Evolutionary conservation across 2,329 filamentous ascomycete species (phyloP).

Genomic region (Microcyclospora pomicola): DNA sequence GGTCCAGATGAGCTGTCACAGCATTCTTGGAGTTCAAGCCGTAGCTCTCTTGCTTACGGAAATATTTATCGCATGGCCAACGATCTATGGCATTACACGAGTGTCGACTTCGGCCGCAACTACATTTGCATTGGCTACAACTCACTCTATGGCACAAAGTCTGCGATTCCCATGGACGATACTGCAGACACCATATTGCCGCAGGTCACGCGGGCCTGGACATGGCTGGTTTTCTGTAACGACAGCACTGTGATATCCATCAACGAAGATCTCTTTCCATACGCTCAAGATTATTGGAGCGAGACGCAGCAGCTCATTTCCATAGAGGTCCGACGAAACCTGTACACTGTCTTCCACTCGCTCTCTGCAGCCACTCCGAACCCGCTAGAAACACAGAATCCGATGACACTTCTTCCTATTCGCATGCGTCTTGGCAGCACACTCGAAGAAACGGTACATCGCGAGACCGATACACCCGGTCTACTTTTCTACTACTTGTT

Average conservation of each 20-base stretch:
- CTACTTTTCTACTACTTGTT: conserved; percentile 54
- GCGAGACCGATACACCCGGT: conserved; percentile 41
- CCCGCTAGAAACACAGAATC: conserved; percentile 21
- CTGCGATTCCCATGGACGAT: neutral
- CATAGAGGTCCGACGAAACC: conserved; percentile 42
- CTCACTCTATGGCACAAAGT: conserved; percentile 36
- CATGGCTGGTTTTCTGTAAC: conserved; percentile 55
- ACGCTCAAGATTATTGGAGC: conserved; percentile 21
- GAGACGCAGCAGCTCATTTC: conserved; percentile 33
- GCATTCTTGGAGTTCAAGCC: conserved; percentile 14
- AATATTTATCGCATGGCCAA: conserved; percentile 49
- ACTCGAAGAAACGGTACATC: conserved; percentile 32
- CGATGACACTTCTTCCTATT: conserved; percentile 31
- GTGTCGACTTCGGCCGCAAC: conserved; percentile 52
- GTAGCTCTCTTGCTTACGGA: conserved; percentile 10
- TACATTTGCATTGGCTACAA: conserved; percentile 65
- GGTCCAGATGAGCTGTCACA: conserved; percentile 16
- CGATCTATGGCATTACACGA: conserved; percentile 63
- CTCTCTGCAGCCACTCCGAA: conserved; percentile 37
- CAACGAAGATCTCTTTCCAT: conserved; percentile 44
- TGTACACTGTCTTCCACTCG: conserved; percentile 47
- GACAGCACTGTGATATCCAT: conserved; percentile 60
- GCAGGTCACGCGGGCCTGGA: conserved; percentile 42
- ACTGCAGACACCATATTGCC: conserved; percentile 8
- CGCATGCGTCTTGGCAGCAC: conserved; percentile 31